These are phyloP conservation scores for Auriscalpium orientale DNA, from an alignment of 768 basidiomycete species.

Conservation along the genomic window DNA sequence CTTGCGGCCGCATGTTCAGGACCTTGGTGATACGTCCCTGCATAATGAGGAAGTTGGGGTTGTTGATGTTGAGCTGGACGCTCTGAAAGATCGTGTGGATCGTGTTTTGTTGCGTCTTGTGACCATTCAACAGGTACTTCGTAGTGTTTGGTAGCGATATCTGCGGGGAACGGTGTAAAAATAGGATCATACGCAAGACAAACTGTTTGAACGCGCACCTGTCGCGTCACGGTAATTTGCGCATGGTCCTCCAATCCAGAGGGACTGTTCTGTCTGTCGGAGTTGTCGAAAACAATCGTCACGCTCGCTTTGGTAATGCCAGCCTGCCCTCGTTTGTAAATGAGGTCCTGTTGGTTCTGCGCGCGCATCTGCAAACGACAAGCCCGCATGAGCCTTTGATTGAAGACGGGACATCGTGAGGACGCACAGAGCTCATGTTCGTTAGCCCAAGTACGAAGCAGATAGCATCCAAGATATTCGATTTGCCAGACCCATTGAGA, in stretches of 20 bases:
- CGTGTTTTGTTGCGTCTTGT: conserved; percentile 78
- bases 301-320: conserved; percentile 96
- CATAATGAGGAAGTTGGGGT: conserved; percentile 99
- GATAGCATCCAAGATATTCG: conserved; percentile 98
- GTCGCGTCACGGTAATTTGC: conserved; percentile 95
- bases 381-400: background rate
- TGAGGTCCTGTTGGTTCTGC: conserved; percentile 92
- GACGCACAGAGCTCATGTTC: conserved; percentile 81
- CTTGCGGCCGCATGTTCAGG: conserved; percentile 96
- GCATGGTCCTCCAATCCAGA: conserved; percentile 69
- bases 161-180: conserved; percentile 29
- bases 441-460: conserved; percentile 98
- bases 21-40: conserved; percentile 99
- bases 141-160: conserved; percentile 89
- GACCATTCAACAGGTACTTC: conserved; percentile 94
- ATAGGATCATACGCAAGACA: background rate
- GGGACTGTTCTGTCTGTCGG: conserved; percentile 78
- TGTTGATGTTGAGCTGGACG: conserved; percentile 98
- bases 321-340: conserved; percentile 98
- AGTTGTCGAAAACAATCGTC: conserved; percentile 98
- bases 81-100: conserved; percentile 93
- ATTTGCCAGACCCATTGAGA: conserved; percentile 93
- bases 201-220: conserved; percentile 44
- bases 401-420: background rate
- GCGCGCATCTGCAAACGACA: conserved; percentile 68